phyloP scores from a whole-genome alignment of 768 basidiomycete genomes.

The Tephrocybe sp. region DNA sequence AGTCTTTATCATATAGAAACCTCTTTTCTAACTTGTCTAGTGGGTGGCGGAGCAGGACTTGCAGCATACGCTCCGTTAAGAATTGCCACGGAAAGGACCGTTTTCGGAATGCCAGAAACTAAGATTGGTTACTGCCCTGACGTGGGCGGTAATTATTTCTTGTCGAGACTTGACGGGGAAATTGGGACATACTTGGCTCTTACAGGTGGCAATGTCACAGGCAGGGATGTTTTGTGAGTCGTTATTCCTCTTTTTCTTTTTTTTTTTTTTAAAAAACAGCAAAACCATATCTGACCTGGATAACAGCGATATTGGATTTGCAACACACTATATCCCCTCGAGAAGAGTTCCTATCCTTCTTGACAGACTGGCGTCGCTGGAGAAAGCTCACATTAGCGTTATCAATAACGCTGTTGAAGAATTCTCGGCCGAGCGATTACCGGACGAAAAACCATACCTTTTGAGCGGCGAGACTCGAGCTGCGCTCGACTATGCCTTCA shows the following conservation, averaged over 20 bases:
- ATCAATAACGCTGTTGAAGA: slow-evolving; percentile 63
- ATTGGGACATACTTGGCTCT: slow-evolving; percentile 93
- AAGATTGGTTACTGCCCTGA: slow-evolving; percentile 90
- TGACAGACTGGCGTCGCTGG: slow-evolving; percentile 58
- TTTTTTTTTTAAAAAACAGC: background rate
- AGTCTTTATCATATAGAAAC: background rate
- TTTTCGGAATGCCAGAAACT: slow-evolving; percentile 96
- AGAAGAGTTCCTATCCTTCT: slow-evolving; percentile 70
- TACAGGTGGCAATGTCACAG: slow-evolving; percentile 69
- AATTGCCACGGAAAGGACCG: slow-evolving; percentile 89
- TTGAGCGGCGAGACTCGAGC: slow-evolving; percentile 60
- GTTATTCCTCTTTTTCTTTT: background rate
- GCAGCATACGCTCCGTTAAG: slow-evolving; percentile 82
- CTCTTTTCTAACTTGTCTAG: slow-evolving; percentile 38
- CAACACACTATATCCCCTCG: slow-evolving; percentile 89
- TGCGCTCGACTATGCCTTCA: slow-evolving; percentile 84
- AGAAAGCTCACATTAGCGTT: slow-evolving; percentile 35
- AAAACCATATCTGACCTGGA: slow-evolving; percentile 3
- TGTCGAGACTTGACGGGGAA: slow-evolving; percentile 87
- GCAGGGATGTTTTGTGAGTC: slow-evolving; percentile 84
- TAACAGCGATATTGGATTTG: slow-evolving; percentile 82
- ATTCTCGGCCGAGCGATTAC: slow-evolving; percentile 68
- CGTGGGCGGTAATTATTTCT: slow-evolving; percentile 88
- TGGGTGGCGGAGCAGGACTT: slow-evolving; percentile 96
- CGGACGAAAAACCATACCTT: slow-evolving; percentile 49